Conservation (phyloP, 2,329 filamentous ascomycete genomes). For the Bipolaris gigantea region DNA sequence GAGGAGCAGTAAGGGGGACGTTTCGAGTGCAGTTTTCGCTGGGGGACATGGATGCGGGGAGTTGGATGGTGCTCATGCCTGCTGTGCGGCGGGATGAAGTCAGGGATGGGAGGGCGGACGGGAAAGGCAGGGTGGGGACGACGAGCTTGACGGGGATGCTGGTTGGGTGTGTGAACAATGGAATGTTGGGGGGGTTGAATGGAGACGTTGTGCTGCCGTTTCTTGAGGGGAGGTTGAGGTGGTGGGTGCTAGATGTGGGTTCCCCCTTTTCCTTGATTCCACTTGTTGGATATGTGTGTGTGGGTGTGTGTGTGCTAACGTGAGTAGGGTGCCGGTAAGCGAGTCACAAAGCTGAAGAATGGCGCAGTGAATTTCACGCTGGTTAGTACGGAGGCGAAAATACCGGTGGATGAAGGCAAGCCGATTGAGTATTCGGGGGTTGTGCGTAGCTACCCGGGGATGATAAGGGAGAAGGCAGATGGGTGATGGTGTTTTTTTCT, state of each 20-base stretch:
- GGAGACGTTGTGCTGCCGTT: constrained; percentile 30
- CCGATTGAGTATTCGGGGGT: constrained; percentile 22
- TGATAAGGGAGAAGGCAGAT: neutral
- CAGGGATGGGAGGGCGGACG: neutral
- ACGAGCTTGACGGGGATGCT: constrained; percentile 33
- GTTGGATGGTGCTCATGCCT: constrained; percentile 32
- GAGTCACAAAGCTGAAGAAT: neutral
- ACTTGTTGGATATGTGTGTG: no score
- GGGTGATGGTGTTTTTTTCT: neutral
- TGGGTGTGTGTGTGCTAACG: no score
- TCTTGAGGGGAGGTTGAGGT: constrained; percentile 30
- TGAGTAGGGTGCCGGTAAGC: neutral
- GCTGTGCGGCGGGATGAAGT: neutral
- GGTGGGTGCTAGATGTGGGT: constrained; percentile 34
- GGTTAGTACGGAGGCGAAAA: constrained; percentile 17
- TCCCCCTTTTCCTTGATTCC: neutral
- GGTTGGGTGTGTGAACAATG: constrained; percentile 25
- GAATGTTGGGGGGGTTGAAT: constrained; percentile 24
- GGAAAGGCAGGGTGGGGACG: constrained; percentile 16
- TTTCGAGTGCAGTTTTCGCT: constrained; percentile 29
- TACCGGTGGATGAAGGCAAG: constrained; percentile 17
- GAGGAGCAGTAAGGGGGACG: constrained; percentile 12
- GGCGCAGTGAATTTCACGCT: constrained; percentile 21
- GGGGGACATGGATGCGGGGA: constrained; percentile 23
- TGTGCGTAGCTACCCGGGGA: constrained; percentile 17